Percentiles rank a stretch among this genome's conserved stretches.
These are phyloP conservation scores for Monosporozyma siamensis DNA, from an alignment of 805 yeast species.

Conservation along the genomic window DNA sequence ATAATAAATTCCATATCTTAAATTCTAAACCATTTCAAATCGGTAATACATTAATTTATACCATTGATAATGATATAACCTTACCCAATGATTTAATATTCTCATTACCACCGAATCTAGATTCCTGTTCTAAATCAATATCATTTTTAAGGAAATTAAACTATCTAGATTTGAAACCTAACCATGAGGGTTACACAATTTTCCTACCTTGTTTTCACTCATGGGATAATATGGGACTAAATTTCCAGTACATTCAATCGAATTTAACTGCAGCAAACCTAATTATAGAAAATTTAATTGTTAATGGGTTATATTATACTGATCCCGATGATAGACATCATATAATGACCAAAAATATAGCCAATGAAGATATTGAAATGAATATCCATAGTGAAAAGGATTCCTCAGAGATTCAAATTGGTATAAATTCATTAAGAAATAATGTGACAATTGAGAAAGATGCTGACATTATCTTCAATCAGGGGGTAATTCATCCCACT, in stretches of 20 bases:
- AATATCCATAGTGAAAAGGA: slow-evolving; percentile 6
- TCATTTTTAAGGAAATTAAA: slow-evolving; percentile 44
- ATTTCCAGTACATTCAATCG: slow-evolving; percentile 46
- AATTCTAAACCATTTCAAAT: slow-evolving; percentile 37
- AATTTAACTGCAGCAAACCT: slow-evolving; percentile 43
- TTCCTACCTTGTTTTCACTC: slow-evolving; percentile 70
- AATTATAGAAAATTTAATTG: slow-evolving; percentile 48
- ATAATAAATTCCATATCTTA: slow-evolving; percentile 44
- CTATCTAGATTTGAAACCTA: slow-evolving; percentile 44
- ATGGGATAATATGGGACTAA: slow-evolving; percentile 58
- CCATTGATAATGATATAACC: slow-evolving; percentile 49
- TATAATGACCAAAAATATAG: slow-evolving; percentile 25
- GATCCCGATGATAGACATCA: slow-evolving; percentile 36
- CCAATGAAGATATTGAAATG: slow-evolving; percentile 11
- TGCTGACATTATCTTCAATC: slow-evolving; percentile 63
- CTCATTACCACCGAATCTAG: slow-evolving; percentile 49
- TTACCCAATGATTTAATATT: slow-evolving; percentile 57
- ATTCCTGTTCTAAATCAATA: slow-evolving; percentile 57
- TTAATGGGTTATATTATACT: slow-evolving; percentile 59
- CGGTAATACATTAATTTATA: slow-evolving; percentile 59
- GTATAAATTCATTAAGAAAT: slow-evolving; percentile 16
- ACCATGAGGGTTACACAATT: slow-evolving; percentile 58
- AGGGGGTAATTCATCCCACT: slow-evolving; percentile 78
- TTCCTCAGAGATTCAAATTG: slow-evolving; percentile 5
- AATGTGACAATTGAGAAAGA: slow-evolving; percentile 27